A percentile compares a stretch with the other conserved stretches of the same genome.
Conservation (phyloP, 495 filamentous ascomycete genomes). For the Podospora pseudoanserina region DNA sequence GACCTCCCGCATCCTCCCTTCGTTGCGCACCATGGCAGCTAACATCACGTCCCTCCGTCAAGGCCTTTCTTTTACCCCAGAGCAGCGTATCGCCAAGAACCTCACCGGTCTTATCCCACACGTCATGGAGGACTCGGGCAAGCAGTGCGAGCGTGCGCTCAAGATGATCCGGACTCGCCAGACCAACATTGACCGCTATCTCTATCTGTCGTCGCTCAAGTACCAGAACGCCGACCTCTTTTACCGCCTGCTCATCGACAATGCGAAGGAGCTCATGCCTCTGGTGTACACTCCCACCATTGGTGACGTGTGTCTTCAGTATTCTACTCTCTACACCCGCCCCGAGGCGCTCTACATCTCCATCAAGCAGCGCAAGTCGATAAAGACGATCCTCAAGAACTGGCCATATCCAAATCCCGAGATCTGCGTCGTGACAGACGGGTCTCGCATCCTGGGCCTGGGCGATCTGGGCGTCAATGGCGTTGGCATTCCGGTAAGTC, state of each 20-base stretch:
- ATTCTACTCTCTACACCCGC: slow-evolving; percentile 92
- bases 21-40: slow-evolving; percentile 17
- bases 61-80: slow-evolving; percentile 56
- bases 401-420: slow-evolving; percentile 86
- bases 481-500: slow-evolving; percentile 92
- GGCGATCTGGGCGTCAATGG: slow-evolving; percentile 96
- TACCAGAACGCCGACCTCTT: slow-evolving; percentile 89
- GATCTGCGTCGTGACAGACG: slow-evolving; percentile 96
- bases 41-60: slow-evolving; percentile 13
- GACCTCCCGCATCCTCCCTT: slow-evolving; percentile 6
- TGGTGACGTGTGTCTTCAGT: slow-evolving; percentile 91
- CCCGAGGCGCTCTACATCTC: slow-evolving; percentile 94
- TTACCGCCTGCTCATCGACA: slow-evolving; percentile 86
- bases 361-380: slow-evolving; percentile 80
- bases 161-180: slow-evolving; percentile 69
- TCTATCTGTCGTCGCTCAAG: slow-evolving; percentile 85
- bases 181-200: slow-evolving; percentile 87
- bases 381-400: slow-evolving; percentile 78
- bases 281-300: slow-evolving; percentile 97
- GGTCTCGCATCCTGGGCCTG: slow-evolving; percentile 90
- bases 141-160: slow-evolving; percentile 53
- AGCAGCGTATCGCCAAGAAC: slow-evolving; percentile 54
- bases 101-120: slow-evolving; percentile 56
- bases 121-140: slow-evolving; percentile 51
- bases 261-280: slow-evolving; percentile 87